phyloP scores from a whole-genome alignment of 345 rosid species.

The Eucalyptus melliodora region DNA sequence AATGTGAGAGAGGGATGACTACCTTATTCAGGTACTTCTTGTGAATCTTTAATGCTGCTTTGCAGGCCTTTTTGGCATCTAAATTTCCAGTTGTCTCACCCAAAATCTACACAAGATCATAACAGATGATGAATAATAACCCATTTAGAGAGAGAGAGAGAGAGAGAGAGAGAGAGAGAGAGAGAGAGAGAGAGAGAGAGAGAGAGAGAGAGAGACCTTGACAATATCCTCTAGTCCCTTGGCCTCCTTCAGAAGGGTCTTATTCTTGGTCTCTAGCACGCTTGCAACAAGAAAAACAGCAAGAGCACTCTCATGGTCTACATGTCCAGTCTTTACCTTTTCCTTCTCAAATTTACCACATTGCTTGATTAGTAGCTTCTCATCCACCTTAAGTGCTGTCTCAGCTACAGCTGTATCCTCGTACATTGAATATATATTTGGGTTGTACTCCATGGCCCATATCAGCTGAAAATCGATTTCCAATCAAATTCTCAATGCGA shows the following conservation, averaged over 20 bases:
- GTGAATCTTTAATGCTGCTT: slow-evolving; percentile 74
- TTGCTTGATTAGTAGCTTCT: slow-evolving; percentile 45
- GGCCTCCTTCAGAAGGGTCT: slow-evolving; percentile 74
- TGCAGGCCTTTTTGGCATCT: slow-evolving; percentile 79
- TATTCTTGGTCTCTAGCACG: slow-evolving; percentile 81
- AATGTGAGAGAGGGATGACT: neutral
- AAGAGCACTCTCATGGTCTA: slow-evolving; percentile 41
- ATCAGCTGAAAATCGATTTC: slow-evolving; percentile 50
- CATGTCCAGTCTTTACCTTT: slow-evolving; percentile 33
- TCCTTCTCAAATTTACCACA: slow-evolving; percentile 79
- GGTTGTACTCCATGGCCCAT: slow-evolving; percentile 99
- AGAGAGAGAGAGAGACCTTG: slow-evolving; percentile 26
- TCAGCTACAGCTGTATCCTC: slow-evolving; percentile 11
- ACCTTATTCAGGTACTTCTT: slow-evolving; percentile 75
- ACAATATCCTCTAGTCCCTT: slow-evolving; percentile 88
- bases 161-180: neutral
- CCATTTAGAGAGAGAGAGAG: neutral
- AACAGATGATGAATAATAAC: neutral
- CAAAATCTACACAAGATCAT: slow-evolving; percentile 40
- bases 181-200: neutral
- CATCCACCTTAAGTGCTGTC: slow-evolving; percentile 6
- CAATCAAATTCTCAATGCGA: neutral
- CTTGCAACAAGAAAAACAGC: slow-evolving; percentile 83
- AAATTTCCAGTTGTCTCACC: slow-evolving; percentile 58
- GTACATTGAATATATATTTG: slow-evolving; percentile 51